A percentile compares a stretch with the other conserved stretches of the same genome.
phyloP scores from a whole-genome alignment of 2,329 filamentous ascomycete species.

The Gaeumannomyces tritici region DNA sequence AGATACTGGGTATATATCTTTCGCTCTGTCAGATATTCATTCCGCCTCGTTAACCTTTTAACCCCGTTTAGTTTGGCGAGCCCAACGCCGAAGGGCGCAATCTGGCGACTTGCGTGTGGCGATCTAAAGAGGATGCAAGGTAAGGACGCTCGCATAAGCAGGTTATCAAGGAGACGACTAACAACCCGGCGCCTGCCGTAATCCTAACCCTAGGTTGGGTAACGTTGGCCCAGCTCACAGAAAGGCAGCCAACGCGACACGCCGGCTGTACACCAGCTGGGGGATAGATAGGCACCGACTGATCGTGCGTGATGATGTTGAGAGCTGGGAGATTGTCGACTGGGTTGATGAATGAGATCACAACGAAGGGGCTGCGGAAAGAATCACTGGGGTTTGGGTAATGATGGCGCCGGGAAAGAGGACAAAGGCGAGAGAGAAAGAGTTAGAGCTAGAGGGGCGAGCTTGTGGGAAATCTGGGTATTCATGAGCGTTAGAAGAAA shows the following conservation, averaged over 20 bases:
- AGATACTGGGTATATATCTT: too few relatives aligned
- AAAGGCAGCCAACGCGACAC: slow-evolving; percentile 56
- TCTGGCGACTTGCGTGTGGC: slow-evolving; percentile 70
- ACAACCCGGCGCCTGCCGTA: too few relatives aligned
- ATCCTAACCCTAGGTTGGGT: slow-evolving; percentile 46
- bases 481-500: neutral
- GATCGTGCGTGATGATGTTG: slow-evolving; percentile 54
- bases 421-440: neutral
- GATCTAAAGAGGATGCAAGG: slow-evolving; percentile 49
- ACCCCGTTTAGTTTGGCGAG: slow-evolving; percentile 75
- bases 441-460: neutral
- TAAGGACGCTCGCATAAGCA: too few relatives aligned
- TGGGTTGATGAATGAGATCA: slow-evolving; percentile 32
- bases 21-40: too few relatives aligned
- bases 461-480: too few relatives aligned
- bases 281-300: slow-evolving; percentile 62
- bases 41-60: too few relatives aligned
- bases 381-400: neutral
- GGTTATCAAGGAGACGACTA: too few relatives aligned
- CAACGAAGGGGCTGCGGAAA: neutral
- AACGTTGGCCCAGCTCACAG: slow-evolving; percentile 50
- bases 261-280: slow-evolving; percentile 56
- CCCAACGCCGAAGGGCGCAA: slow-evolving; percentile 64
- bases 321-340: slow-evolving; percentile 52
- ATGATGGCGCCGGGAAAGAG: neutral